A percentile compares a stretch with the other conserved stretches of the same genome.
Evolutionary conservation across 2,329 filamentous ascomycete species (phyloP).

Genomic region (Colletotrichum incanum): DNA sequence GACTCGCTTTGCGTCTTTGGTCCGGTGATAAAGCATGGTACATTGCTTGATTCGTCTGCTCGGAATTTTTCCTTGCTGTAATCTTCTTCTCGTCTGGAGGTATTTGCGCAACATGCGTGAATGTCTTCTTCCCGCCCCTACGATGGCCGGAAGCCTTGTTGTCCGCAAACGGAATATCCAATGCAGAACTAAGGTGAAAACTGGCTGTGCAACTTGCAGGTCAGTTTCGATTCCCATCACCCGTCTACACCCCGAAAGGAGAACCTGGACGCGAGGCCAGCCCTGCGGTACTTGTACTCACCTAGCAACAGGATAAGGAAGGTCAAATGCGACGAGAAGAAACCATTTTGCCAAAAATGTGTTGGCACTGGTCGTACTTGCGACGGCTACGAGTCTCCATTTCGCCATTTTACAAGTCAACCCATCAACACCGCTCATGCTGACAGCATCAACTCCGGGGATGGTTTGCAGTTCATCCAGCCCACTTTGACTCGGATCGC

Average conservation of each 20-base stretch:
- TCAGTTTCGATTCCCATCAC: conserved; percentile 48
- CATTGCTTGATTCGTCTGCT: too few relatives aligned
- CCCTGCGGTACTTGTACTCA: conserved; percentile 38
- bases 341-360: conserved; percentile 54
- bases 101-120: neutral
- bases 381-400: conserved; percentile 60
- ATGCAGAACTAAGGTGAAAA: conserved; percentile 57
- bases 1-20: too few relatives aligned
- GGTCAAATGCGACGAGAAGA: conserved; percentile 57
- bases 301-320: conserved; percentile 52
- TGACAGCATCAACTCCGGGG: conserved; percentile 38
- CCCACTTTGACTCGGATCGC: conserved; percentile 44
- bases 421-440: conserved; percentile 13
- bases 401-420: conserved; percentile 48
- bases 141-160: conserved; percentile 46
- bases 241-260: conserved; percentile 29
- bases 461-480: conserved; percentile 43
- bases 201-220: conserved; percentile 61
- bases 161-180: conserved; percentile 49
- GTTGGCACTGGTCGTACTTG: conserved; percentile 58
- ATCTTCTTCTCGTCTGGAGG: too few relatives aligned
- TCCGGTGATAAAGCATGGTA: too few relatives aligned
- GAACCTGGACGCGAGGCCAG: too few relatives aligned
- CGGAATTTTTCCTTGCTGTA: too few relatives aligned
- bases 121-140: neutral